These are phyloP conservation scores for Rubia tinctorum DNA, from an alignment of 305 asterid species.

Conservation along the genomic window DNA sequence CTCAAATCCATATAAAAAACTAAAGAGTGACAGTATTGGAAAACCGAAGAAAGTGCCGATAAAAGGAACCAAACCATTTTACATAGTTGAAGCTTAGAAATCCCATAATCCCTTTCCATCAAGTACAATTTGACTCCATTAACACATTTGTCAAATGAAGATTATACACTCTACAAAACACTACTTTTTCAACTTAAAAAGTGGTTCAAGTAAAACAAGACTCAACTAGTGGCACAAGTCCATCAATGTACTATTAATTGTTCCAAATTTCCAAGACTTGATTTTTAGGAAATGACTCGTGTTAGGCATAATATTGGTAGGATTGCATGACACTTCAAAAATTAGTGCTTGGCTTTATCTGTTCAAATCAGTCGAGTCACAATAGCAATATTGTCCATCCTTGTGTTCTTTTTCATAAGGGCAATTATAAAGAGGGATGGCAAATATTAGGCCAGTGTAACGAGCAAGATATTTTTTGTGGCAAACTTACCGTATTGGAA, in stretches of 20 bases:
- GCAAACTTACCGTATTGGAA: too few species aligned
- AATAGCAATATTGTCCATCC: too few species aligned
- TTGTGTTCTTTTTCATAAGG: too few species aligned
- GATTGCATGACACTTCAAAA: background rate
- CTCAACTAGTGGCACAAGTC: too few species aligned
- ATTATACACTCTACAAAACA: constrained; percentile 5
- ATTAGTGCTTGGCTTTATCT: background rate
- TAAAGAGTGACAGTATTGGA: background rate
- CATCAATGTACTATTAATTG: background rate
- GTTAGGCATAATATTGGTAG: constrained; percentile 9
- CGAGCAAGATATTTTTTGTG: too few species aligned
- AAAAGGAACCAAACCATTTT: too few species aligned
- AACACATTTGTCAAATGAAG: background rate
- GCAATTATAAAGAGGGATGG: too few species aligned
- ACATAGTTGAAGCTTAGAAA: constrained; percentile 2
- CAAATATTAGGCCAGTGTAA: too few species aligned
- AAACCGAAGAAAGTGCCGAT: background rate
- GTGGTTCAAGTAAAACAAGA: constrained; percentile 7
- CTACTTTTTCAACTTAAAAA: constrained; percentile 11
- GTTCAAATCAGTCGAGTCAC: background rate
- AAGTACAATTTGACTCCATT: constrained; percentile 15
- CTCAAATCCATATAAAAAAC: too few species aligned
- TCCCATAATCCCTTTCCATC: background rate
- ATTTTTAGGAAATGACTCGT: background rate
- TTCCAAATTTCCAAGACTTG: background rate